These are phyloP conservation scores for Centaurea solstitialis DNA, from an alignment of 129 eudicot genomes.

Conservation along the genomic window DNA sequence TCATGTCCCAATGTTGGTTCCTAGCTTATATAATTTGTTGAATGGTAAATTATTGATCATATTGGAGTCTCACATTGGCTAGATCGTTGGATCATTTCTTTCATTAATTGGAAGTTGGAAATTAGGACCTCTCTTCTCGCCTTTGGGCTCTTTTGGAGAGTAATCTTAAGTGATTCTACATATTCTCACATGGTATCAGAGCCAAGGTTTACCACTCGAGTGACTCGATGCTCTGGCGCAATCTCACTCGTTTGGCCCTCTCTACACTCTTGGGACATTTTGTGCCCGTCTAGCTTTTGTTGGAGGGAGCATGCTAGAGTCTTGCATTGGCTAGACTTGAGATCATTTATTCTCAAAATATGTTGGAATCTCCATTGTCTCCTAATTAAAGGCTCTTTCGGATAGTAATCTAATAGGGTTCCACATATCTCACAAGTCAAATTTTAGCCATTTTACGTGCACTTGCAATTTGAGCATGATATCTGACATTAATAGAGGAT, in stretches of 20 bases:
- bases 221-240: too few relatives aligned
- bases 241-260: too few relatives aligned
- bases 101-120: too few relatives aligned
- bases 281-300: too few relatives aligned
- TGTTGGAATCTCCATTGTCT: too few relatives aligned
- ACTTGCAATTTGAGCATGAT: background rate
- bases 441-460: background rate
- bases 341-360: too few relatives aligned
- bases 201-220: too few relatives aligned
- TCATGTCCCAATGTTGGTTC: background rate
- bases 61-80: background rate
- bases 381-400: too few relatives aligned
- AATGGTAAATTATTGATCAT: background rate
- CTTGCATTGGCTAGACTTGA: too few relatives aligned
- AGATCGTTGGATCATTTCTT: background rate
- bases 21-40: background rate
- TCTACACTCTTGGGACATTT: too few relatives aligned
- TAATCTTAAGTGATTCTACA: background rate
- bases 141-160: background rate
- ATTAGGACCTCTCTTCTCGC: background rate
- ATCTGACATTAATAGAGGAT: slow-evolving; percentile 7
- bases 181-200: background rate
- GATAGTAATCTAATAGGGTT: too few relatives aligned
- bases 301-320: too few relatives aligned
- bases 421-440: background rate